phyloP scores from a whole-genome alignment of 83 land plant genomes.

The Larix sibirica region DNA sequence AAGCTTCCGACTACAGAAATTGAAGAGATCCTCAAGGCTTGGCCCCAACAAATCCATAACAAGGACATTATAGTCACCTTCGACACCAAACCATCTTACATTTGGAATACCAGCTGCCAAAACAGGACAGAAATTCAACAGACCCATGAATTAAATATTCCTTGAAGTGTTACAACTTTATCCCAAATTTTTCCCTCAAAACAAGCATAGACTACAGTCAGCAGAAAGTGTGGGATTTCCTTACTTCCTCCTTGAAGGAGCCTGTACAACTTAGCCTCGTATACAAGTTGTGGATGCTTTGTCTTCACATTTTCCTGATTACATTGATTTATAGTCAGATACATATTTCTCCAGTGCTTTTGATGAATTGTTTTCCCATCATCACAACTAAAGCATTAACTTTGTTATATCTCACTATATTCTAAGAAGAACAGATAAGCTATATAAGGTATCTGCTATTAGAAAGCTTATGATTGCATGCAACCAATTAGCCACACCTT shows the following conservation, averaged over 20 bases:
- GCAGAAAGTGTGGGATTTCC: neutral
- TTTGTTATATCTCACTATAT: too few relatives aligned
- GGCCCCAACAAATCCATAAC: slow-evolving; percentile 61
- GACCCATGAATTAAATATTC: neutral
- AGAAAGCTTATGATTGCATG: too few relatives aligned
- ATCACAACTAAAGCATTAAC: too few relatives aligned
- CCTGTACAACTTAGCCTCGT: slow-evolving; percentile 58
- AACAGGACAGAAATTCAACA: neutral
- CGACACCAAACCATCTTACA: slow-evolving; percentile 55
- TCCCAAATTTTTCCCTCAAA: neutral
- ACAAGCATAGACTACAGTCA: neutral
- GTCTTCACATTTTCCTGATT: slow-evolving; percentile 51
- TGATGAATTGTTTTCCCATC: too few relatives aligned
- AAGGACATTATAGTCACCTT: slow-evolving; percentile 55
- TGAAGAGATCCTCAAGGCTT: slow-evolving; percentile 56
- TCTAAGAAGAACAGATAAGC: too few relatives aligned
- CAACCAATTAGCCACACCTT: too few relatives aligned
- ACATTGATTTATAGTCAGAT: too few relatives aligned
- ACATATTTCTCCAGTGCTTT: too few relatives aligned
- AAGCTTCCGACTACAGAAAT: slow-evolving; percentile 52
- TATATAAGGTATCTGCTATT: too few relatives aligned
- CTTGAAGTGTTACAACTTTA: neutral
- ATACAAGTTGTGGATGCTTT: slow-evolving; percentile 57
- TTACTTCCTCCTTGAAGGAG: slow-evolving; percentile 71
- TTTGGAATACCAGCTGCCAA: slow-evolving; percentile 55